These are phyloP conservation scores for Geotrichum fermentans DNA, from an alignment of 1,139 yeast species.

Conservation along the genomic window DNA sequence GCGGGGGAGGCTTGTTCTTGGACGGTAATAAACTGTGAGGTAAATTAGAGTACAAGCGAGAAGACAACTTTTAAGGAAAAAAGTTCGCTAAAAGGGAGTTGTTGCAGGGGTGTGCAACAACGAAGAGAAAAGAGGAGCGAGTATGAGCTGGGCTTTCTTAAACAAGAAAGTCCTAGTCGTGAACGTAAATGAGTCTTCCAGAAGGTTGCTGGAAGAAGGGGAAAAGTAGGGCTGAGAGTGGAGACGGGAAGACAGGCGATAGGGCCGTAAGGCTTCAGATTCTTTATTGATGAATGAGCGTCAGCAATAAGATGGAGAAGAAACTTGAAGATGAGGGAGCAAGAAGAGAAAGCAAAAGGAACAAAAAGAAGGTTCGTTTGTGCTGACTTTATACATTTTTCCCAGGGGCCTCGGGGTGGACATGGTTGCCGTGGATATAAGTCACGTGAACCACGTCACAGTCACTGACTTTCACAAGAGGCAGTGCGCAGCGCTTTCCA, in stretches of 20 bases:
- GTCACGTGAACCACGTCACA: slow-evolving; percentile 2
- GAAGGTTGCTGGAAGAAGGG: neutral
- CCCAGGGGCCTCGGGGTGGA: too few species aligned
- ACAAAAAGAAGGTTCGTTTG: neutral
- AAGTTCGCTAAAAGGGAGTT: slow-evolving; percentile 1
- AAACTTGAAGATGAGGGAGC: neutral
- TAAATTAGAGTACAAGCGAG: slow-evolving; percentile 11
- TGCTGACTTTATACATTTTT: neutral
- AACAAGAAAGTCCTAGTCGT: slow-evolving; percentile 4
- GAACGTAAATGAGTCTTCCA: neutral
- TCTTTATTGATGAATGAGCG: neutral
- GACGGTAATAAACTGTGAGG: slow-evolving; percentile 11
- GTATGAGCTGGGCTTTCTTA: slow-evolving; percentile 8
- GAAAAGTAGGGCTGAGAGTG: neutral
- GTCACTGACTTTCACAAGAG: too few species aligned
- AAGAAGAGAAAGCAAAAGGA: neutral
- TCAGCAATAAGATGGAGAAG: neutral
- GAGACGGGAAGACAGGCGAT: too few species aligned
- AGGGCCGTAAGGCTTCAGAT: neutral
- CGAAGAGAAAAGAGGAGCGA: slow-evolving; percentile 1
- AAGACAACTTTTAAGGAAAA: slow-evolving; percentile 13
- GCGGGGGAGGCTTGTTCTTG: slow-evolving; percentile 12
- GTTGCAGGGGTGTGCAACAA: slow-evolving; percentile 6
- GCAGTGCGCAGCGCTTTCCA: too few species aligned
- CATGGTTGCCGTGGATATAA: neutral